Base-by-base conservation (phyloP, 768 basidiomycete species). In the Vararia minispora region DNA sequence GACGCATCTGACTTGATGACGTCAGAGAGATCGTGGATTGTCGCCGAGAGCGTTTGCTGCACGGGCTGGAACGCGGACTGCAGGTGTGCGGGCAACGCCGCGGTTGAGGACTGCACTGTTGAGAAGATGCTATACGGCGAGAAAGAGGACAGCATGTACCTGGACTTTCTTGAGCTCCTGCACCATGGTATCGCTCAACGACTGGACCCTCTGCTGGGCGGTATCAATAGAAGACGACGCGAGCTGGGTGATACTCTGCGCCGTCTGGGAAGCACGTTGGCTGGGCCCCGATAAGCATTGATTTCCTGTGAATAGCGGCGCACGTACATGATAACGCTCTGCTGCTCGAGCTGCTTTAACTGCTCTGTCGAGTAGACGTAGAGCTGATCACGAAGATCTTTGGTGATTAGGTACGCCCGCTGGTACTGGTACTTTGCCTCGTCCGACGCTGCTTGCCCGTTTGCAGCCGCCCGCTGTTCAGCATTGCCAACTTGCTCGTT, bases 341-440 rank as follows among this genome's bases (percentile, higher is more conserved):
- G 84, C 13, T 65, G 62, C 49, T 78, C 77, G 28, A 85, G 58
- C 44, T 81, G 72, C 42, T 75, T 79, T 51, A 84, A 56, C 50
- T 85, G 83, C 45, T 84, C 79, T 36, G 69, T 65, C 3, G 83
- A 80, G 52, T 78, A 79, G 21, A 63, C 70, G 43, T 69, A 71
- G 30, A 85, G 50, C 50, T 79, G 72, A 47, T 75, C 74, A 43
- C 66, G 68, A 43, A 85, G 63, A 28, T 72, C 71, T 49, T 66
- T 70, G 23, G 82, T 79, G 35, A 89, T 69, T 26, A 66, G 64
- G 44, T 72, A 64, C 32, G 72, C 82, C 33, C 85, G 82, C 54
- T 84, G 81, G 51, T 84, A 83, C 59, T 88, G 86, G 48, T 74
- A 83, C 55, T 81, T 71, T 31, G 69, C 61, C 46, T 76, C 71